These are phyloP conservation scores for Aspergillus sp. DNA, from an alignment of 2,329 filamentous ascomycete species.

Conservation along the genomic window DNA sequence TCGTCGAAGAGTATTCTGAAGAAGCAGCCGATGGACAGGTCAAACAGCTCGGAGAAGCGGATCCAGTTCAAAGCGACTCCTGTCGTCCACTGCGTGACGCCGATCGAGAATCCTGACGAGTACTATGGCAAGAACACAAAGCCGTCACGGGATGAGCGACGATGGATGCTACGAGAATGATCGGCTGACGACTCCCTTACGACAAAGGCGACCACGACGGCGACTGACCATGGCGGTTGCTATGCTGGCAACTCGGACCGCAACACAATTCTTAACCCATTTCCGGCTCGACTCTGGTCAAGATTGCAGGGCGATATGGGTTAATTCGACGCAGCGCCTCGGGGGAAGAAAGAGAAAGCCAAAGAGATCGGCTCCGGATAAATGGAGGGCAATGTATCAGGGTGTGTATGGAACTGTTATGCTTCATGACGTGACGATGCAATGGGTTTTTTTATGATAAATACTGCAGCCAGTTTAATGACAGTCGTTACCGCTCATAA, in stretches of 20 bases:
- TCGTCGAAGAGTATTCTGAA: conserved; percentile 41
- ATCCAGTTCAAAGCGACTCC: conserved; percentile 38
- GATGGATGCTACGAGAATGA: conserved; percentile 35
- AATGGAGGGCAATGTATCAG: conserved; percentile 2
- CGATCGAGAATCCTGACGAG: conserved; percentile 40
- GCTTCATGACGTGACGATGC: conserved; percentile 15
- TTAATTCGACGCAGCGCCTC: no score
- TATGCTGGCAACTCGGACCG: no score
- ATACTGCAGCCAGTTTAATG: conserved; percentile 4
- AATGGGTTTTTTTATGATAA: conserved; percentile 3
- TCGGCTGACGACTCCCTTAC: no score
- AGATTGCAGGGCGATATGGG: no score
- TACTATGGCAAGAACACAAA: conserved; percentile 41
- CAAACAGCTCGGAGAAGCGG: conserved; percentile 21
- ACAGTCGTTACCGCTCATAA: conserved; percentile 8
- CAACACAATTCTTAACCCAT: no score
- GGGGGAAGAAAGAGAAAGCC: no score
- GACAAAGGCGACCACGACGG: no score
- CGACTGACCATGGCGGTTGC: not conserved
- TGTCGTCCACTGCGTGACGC: conserved; percentile 38
- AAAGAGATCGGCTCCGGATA: no score
- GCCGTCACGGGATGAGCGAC: conserved; percentile 37
- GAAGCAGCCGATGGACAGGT: conserved; percentile 22
- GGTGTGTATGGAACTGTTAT: conserved; percentile 15
- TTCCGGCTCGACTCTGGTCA: no score